phyloP scores from a whole-genome alignment of 169 alveolate genomes.

The Cryptosporidium parvum region DNA sequence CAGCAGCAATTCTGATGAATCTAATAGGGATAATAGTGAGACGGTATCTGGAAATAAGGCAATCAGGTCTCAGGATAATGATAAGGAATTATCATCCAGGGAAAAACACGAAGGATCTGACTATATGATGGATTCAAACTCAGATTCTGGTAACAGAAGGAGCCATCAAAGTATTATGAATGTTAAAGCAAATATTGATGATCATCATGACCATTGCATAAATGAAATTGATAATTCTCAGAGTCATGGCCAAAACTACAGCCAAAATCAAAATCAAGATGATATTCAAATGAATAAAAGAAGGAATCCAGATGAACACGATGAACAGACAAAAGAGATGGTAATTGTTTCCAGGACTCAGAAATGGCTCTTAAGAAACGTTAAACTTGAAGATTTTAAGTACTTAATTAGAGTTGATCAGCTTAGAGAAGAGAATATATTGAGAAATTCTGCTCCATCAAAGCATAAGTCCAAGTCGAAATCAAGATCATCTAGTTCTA shows the following conservation, averaged over 20 bases:
- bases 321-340: slow-evolving; percentile 42
- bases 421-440: background rate
- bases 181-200: background rate
- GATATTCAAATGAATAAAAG: background rate
- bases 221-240: background rate
- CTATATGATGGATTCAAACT: background rate
- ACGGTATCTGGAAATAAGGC: background rate
- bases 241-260: background rate
- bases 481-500: background rate
- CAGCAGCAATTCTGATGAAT: background rate
- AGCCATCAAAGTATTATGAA: background rate
- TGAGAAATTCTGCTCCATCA: background rate
- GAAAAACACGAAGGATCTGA: background rate
- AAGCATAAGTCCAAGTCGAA: background rate
- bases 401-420: slow-evolving; percentile 31
- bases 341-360: slow-evolving; percentile 63
- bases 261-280: background rate
- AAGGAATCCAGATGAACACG: background rate
- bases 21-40: background rate
- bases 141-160: background rate
- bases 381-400: slow-evolving; percentile 32
- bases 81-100: background rate
- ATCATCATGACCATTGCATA: background rate
- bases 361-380: slow-evolving; percentile 64
- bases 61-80: background rate